Evolutionary conservation across 441 rosid species (phyloP).

Genomic region (Hura crepitans): DNA sequence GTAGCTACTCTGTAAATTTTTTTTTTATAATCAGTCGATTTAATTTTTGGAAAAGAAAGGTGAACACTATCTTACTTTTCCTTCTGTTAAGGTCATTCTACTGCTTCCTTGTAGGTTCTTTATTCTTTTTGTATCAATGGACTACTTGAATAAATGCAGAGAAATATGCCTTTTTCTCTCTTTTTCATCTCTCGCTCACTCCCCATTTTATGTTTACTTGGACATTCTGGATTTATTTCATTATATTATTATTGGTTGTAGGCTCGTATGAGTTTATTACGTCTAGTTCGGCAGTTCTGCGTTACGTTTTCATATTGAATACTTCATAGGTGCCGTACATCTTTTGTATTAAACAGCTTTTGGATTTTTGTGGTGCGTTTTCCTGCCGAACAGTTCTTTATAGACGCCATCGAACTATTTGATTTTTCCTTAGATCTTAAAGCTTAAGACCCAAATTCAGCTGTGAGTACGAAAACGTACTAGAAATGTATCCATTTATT

Average conservation of each 20-base stretch:
- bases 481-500: too few relatives aligned
- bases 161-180: slow-evolving; percentile 19
- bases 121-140: slow-evolving; percentile 49
- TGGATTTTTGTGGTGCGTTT: too few relatives aligned
- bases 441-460: too few relatives aligned
- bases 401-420: too few relatives aligned
- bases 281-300: too few relatives aligned
- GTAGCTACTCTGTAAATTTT: slow-evolving; percentile 38
- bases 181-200: neutral
- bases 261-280: neutral
- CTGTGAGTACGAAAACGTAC: too few relatives aligned
- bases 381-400: too few relatives aligned
- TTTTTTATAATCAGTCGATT: slow-evolving; percentile 20
- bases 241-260: neutral
- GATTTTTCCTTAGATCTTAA: too few relatives aligned
- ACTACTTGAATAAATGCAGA: slow-evolving; percentile 36
- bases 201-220: neutral
- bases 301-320: too few relatives aligned
- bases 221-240: neutral
- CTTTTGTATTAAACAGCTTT: too few relatives aligned
- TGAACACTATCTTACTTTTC: slow-evolving; percentile 31
- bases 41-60: slow-evolving; percentile 23
- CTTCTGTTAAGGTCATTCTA: slow-evolving; percentile 25
- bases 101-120: slow-evolving; percentile 46
- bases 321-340: too few relatives aligned